Evolutionary conservation across 2,329 filamentous ascomycete species (phyloP), one percentile per base, ranked within the genome.

Genomic region (Colletotrichum truncatum): DNA sequence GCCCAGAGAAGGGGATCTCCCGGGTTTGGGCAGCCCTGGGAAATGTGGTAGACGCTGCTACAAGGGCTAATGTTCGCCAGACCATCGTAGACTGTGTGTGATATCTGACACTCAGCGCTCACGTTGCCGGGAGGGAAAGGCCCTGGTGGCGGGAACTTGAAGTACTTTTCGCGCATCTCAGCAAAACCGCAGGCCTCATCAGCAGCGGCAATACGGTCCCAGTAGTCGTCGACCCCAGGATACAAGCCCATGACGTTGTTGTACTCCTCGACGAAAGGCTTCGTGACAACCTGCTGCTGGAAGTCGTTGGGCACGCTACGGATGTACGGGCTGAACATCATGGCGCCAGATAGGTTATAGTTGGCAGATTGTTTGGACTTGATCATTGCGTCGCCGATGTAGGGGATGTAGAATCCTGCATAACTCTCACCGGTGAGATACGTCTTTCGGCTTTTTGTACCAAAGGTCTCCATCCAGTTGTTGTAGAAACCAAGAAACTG

Each of bases 401-500:
- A 93, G 0, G 91, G 90, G 2, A 91, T 86, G 70, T 89, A 91
- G 70, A 81, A 77, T 9, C 91, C 91, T 0, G 87, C 91, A 70
- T 92, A 93, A 0, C 85, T 90, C 75, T 93, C 91, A 8, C 91
- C 93, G 0, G 91, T 84, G 64, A 96, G 86, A 75, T 91, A 94
- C 11, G 93, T 85, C 69, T 91, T 91, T 70, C 85, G 87, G n/a
- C 85, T 84, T n/a, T 91, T 83, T 70, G 93, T 81, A 16, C 78
- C 81, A 69, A 94, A 94, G 0, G 88, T 89, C 38, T 92, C 82
- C 65, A 93, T 79, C 70, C 93, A 94, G 78, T 93, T 93, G 79
- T 90, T 89, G 84, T 89, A 94, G 78, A 93, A 96, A 49, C 90
- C 91, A 10, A 91, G 81, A 75, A 95, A 93, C 70, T 94, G 86